Evolutionary conservation across 306 rosid genomes (phyloP).

Genomic region (Prunus padus): DNA sequence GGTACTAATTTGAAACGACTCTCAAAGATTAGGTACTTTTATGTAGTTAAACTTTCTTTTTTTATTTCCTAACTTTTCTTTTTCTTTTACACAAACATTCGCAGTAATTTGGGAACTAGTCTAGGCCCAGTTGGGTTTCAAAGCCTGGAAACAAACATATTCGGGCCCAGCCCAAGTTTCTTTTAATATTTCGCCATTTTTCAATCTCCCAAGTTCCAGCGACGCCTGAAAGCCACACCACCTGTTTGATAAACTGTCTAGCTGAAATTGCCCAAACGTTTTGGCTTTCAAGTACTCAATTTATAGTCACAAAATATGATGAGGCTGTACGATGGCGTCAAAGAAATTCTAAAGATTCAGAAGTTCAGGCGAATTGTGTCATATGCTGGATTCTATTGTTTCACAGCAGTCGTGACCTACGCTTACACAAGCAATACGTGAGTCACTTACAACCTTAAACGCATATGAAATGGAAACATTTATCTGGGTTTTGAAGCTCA

Average conservation of each 20-base stretch:
- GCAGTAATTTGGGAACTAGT: too few species aligned
- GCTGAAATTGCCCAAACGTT: constrained; percentile 18
- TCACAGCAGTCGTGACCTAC: constrained; percentile 55
- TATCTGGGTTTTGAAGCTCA: background rate
- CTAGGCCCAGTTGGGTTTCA: too few species aligned
- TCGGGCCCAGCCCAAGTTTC: background rate
- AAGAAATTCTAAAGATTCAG: constrained; percentile 73
- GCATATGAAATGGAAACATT: background rate
- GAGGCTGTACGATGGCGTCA: constrained; percentile 39
- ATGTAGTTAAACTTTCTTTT: too few species aligned
- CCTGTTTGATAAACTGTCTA: constrained; percentile 28
- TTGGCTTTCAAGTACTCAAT: constrained; percentile 23
- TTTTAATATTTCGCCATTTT: background rate
- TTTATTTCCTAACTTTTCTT: too few species aligned
- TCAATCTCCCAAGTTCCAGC: background rate
- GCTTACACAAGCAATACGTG: constrained; percentile 82
- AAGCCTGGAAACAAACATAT: background rate
- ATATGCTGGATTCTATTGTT: constrained; percentile 81
- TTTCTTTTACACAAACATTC: too few species aligned
- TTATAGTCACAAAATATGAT: constrained; percentile 17
- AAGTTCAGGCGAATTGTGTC: constrained; percentile 78
- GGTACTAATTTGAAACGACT: too few species aligned
- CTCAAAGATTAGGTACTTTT: too few species aligned
- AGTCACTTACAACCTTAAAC: constrained; percentile 26
- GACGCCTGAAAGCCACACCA: background rate